phyloP scores from a whole-genome alignment of 768 basidiomycete species.

The Hericium rajendrae region DNA sequence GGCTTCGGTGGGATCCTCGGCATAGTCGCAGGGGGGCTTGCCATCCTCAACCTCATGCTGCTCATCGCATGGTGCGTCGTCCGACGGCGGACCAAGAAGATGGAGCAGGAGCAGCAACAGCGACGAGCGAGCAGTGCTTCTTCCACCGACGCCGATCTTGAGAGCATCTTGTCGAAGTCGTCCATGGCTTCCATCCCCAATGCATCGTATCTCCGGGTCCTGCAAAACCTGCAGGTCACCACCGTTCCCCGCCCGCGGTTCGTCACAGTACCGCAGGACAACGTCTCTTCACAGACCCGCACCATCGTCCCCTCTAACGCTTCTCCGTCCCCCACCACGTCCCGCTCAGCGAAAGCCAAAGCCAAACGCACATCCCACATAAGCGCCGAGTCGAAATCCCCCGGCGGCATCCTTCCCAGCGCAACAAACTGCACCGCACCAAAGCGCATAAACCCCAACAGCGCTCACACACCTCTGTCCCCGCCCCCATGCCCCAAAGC shows the following conservation, averaged over 20 bases:
- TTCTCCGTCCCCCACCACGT: slow-evolving; percentile 4
- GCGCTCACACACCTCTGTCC: too few relatives aligned
- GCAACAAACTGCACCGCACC: too few relatives aligned
- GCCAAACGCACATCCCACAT: too few relatives aligned
- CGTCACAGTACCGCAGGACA: background rate
- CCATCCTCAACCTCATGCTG: slow-evolving; percentile 11
- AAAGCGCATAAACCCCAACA: too few relatives aligned
- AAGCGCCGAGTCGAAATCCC: too few relatives aligned
- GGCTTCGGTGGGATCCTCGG: background rate
- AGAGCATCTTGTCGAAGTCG: background rate
- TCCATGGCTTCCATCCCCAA: background rate
- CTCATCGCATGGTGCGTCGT: slow-evolving; percentile 1
- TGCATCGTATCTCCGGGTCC: background rate
- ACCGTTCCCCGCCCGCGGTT: background rate
- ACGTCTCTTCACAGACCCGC: background rate
- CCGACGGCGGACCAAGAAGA: slow-evolving; percentile 2
- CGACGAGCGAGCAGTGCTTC: slow-evolving; percentile 6
- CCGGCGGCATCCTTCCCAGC: too few relatives aligned
- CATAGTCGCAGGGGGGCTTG: slow-evolving; percentile 8
- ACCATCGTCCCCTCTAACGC: background rate
- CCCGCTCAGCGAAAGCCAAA: background rate
- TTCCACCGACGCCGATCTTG: slow-evolving; percentile 1
- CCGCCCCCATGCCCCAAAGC: background rate
- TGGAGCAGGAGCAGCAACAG: slow-evolving; percentile 7
- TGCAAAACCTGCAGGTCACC: background rate